These are phyloP conservation scores for Suillus plorans DNA, from an alignment of 768 basidiomycete genomes.

Conservation along the genomic window DNA sequence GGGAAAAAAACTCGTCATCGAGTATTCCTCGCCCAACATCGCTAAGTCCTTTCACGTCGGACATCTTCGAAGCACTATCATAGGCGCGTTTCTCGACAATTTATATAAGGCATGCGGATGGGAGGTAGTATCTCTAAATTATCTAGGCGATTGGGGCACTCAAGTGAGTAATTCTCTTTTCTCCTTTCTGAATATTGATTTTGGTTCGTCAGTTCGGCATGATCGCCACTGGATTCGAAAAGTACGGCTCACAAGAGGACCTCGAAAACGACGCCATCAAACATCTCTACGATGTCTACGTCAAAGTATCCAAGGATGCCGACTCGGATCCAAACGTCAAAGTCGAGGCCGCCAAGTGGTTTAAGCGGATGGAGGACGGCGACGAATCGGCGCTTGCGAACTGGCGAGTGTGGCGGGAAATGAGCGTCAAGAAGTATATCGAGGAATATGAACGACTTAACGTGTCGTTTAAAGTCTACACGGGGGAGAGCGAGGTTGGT, in stretches of 20 bases:
- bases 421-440: conserved; percentile 87
- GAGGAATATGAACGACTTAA: conserved; percentile 88
- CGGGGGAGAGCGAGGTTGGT: conserved; percentile 83
- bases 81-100: conserved; percentile 92
- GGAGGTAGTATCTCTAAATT: conserved; percentile 90
- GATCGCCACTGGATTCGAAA: conserved; percentile 88
- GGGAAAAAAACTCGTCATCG: conserved; percentile 84
- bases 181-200: too few species aligned
- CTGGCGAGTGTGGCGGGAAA: conserved; percentile 91
- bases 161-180: conserved; percentile 55
- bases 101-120: conserved; percentile 91
- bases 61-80: conserved; percentile 96
- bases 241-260: conserved; percentile 84
- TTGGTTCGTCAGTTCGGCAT: conserved; percentile 62
- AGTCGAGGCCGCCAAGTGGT: conserved; percentile 77
- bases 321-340: conserved; percentile 71
- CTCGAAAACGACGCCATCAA: conserved; percentile 90
- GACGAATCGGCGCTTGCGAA: conserved; percentile 80
- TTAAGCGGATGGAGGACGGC: conserved; percentile 94
- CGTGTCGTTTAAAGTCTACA: conserved; percentile 89
- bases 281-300: conserved; percentile 92
- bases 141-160: conserved; percentile 98
- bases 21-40: conserved; percentile 84
- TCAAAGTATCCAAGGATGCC: conserved; percentile 88
- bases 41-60: conserved; percentile 99